Percentiles rank a stretch among this genome's conserved stretches.
These are phyloP conservation scores for Thyridium curvatum DNA, from an alignment of 2,329 filamentous ascomycete genomes.

Conservation along the genomic window DNA sequence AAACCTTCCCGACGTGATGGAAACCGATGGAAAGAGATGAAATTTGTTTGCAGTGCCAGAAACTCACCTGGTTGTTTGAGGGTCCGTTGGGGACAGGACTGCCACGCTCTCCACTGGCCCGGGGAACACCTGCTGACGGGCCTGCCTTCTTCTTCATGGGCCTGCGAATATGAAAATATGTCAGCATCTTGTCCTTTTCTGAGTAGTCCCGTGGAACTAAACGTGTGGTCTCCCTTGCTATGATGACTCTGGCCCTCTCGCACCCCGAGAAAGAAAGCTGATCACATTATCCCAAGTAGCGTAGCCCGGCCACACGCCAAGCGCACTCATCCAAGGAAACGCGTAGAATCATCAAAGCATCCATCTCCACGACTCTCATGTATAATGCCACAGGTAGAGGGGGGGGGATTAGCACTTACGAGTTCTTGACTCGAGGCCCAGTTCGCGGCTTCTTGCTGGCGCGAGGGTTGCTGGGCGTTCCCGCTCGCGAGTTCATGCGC, in stretches of 20 bases:
- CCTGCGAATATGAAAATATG: slow-evolving; percentile 34
- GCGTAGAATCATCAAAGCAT: too few species aligned
- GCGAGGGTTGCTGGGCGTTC: slow-evolving; percentile 50
- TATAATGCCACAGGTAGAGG: too few species aligned
- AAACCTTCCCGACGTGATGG: not conserved
- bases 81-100: slow-evolving; percentile 54
- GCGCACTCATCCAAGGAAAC: not conserved
- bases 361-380: too few species aligned
- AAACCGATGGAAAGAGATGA: too few species aligned
- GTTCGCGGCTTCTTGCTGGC: slow-evolving; percentile 54
- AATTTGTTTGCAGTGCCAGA: too few species aligned
- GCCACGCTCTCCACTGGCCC: slow-evolving; percentile 56
- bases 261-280: too few species aligned
- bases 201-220: too few species aligned
- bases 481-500: slow-evolving; percentile 50
- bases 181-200: slow-evolving; percentile 1
- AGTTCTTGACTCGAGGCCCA: slow-evolving; percentile 61
- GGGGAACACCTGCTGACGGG: slow-evolving; percentile 62
- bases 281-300: too few species aligned
- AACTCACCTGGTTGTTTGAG: slow-evolving; percentile 46
- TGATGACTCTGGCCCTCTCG: too few species aligned
- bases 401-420: too few species aligned
- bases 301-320: too few species aligned
- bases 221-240: too few species aligned
- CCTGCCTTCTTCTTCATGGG: slow-evolving; percentile 71